These are phyloP conservation scores for Alopecurus myosuroides DNA, from an alignment of 176 grass and related monocot species.

Conservation along the genomic window DNA sequence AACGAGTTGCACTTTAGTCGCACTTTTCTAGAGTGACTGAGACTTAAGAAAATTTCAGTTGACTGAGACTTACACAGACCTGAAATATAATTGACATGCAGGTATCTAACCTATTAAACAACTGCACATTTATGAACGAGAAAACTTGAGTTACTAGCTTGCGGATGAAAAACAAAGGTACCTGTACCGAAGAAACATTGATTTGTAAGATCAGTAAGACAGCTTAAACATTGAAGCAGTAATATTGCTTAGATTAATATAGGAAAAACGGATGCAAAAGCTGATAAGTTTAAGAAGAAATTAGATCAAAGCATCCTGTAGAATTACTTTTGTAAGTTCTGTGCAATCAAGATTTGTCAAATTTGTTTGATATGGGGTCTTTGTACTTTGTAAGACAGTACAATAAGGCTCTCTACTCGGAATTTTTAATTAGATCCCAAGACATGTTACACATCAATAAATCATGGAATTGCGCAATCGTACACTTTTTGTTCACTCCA, in stretches of 20 bases:
- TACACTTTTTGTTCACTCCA: background rate
- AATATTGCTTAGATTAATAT: background rate
- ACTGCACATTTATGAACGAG: constrained; percentile 87
- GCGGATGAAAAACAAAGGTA: constrained; percentile 84
- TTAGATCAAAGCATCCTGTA: background rate
- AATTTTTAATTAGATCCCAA: background rate
- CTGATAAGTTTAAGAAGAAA: background rate
- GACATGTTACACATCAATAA: background rate
- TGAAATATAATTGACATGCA: constrained; percentile 3
- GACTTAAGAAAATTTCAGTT: no score
- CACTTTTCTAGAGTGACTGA: no score
- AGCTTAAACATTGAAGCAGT: background rate
- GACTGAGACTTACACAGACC: no score
- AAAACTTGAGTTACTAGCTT: constrained; percentile 95
- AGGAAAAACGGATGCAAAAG: background rate
- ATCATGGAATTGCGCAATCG: background rate
- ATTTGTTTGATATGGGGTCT: background rate
- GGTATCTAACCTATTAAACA: constrained; percentile 70
- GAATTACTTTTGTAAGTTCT: background rate
- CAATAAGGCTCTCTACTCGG: background rate
- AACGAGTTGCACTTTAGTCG: no score
- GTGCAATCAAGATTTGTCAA: background rate
- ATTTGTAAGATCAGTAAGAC: constrained; percentile 21
- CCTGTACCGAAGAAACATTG: constrained; percentile 41
- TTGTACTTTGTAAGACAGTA: background rate